Conservation (phyloP, 768 basidiomycete species). For the Boletus huronensis region DNA sequence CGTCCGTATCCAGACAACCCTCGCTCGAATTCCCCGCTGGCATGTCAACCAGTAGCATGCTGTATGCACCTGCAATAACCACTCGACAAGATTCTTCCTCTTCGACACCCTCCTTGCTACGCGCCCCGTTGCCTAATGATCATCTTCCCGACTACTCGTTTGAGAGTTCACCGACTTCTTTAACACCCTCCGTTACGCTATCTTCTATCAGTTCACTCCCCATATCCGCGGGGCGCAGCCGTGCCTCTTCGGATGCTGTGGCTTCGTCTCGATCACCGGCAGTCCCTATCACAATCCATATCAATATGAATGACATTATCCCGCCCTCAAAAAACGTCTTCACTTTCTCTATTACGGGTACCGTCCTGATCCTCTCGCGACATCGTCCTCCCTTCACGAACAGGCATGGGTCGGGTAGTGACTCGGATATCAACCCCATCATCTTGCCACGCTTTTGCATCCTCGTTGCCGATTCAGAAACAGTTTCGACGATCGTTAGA, state of each 20-base stretch:
- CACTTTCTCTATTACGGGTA: constrained; percentile 63
- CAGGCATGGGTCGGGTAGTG: constrained; percentile 23
- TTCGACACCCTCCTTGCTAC: constrained; percentile 63
- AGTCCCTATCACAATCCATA: constrained; percentile 64
- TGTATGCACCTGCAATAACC: constrained; percentile 21
- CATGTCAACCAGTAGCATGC: constrained; percentile 16
- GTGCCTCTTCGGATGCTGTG: constrained; percentile 35
- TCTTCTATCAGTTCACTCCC: constrained; percentile 39
- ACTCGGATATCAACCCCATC: constrained; percentile 47
- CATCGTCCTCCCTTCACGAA: constrained; percentile 24
- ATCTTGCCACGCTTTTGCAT: constrained; percentile 67
- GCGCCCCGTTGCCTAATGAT: constrained; percentile 67
- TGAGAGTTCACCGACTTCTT: constrained; percentile 55
- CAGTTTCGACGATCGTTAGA: constrained; percentile 51
- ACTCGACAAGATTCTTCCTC: constrained; percentile 40
- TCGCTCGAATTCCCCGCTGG: constrained; percentile 45
- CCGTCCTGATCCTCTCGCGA: constrained; percentile 55
- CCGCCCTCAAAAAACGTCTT: constrained; percentile 63
- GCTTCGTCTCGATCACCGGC: constrained; percentile 43
- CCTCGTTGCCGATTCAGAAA: constrained; percentile 62
- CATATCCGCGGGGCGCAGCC: constrained; percentile 34
- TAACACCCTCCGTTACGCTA: constrained; percentile 40
- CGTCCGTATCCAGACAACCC: constrained; percentile 42
- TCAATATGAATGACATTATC: constrained; percentile 77
- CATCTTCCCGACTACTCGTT: constrained; percentile 73